Conservation (phyloP, 2,329 filamentous ascomycete genomes). For the Ascochyta pisi region DNA sequence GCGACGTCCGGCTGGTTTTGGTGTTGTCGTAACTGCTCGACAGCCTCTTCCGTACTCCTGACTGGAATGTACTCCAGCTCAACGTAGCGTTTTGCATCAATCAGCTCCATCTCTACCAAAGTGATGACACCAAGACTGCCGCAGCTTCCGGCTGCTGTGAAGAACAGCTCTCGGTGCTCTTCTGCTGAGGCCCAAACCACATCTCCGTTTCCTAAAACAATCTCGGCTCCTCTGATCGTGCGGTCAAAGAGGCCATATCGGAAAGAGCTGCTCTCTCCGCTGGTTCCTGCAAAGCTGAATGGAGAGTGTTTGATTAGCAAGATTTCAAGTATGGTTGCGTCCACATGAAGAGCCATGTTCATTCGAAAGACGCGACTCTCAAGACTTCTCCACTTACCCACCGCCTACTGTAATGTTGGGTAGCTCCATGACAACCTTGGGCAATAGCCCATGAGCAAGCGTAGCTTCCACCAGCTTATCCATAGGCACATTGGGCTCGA, state of each 20-base stretch:
- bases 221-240: constrained; percentile 67
- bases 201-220: constrained; percentile 66
- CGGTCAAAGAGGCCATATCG: constrained; percentile 71
- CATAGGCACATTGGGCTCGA: constrained; percentile 75
- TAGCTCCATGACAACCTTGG: constrained; percentile 74
- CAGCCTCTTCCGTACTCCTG: constrained; percentile 57
- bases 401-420: constrained; percentile 73
- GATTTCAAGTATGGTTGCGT: background rate
- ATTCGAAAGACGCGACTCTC: background rate
- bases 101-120: constrained; percentile 64
- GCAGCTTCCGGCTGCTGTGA: constrained; percentile 64
- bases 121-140: constrained; percentile 69
- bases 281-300: constrained; percentile 65
- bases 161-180: constrained; percentile 62
- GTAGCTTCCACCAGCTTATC: constrained; percentile 67
- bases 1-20: constrained; percentile 57
- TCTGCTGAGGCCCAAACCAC: constrained; percentile 57
- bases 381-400: constrained; percentile 45
- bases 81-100: constrained; percentile 63
- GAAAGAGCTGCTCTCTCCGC: constrained; percentile 72
- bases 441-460: constrained; percentile 62
- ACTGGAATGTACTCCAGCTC: constrained; percentile 67
- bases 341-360: background rate
- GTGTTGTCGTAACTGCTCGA: constrained; percentile 58
- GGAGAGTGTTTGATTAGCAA: background rate